Evolutionary conservation across 495 filamentous ascomycete genomes (phyloP).

Genomic region (Pseudomonodictys pantanalensis): DNA sequence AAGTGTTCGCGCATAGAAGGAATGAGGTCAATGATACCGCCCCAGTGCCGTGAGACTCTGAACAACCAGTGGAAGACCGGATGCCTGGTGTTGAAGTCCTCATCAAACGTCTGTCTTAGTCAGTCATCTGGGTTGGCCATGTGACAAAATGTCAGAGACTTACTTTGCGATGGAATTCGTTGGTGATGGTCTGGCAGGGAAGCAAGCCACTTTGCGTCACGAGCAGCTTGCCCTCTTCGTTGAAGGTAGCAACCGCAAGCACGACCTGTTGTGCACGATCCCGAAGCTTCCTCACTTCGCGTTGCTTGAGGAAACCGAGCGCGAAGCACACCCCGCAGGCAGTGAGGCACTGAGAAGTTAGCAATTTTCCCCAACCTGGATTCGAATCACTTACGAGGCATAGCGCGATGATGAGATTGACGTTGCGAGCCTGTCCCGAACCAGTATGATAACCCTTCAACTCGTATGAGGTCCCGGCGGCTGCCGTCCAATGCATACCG

Average conservation of each 20-base stretch:
- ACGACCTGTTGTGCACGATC: constrained; percentile 74
- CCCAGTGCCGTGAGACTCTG: constrained; percentile 74
- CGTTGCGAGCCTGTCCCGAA: constrained; percentile 19
- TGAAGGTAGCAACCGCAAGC: constrained; percentile 73
- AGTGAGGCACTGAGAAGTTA: constrained; percentile 50
- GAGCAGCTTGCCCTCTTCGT: constrained; percentile 69
- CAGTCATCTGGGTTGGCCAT: background rate
- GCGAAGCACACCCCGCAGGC: constrained; percentile 58
- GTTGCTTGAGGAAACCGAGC: constrained; percentile 57
- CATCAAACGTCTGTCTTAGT: constrained; percentile 59
- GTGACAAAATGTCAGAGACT: constrained; percentile 14
- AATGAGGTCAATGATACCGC: constrained; percentile 61
- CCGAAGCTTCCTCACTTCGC: constrained; percentile 52
- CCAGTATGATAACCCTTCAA: constrained; percentile 36
- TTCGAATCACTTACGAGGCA: constrained; percentile 28
- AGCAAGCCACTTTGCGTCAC: constrained; percentile 77
- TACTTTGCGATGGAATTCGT: constrained; percentile 69
- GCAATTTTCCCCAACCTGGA: background rate
- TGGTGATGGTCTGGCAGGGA: constrained; percentile 77
- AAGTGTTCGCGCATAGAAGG: constrained; percentile 63
- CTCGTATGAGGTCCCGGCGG: constrained; percentile 66
- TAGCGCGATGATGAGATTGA: constrained; percentile 35
- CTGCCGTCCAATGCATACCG: constrained; percentile 86
- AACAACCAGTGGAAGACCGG: constrained; percentile 86
- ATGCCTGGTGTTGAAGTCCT: constrained; percentile 72